Conservation (phyloP, 495 filamentous ascomycete genomes). For the Parathielavia appendiculata region DNA sequence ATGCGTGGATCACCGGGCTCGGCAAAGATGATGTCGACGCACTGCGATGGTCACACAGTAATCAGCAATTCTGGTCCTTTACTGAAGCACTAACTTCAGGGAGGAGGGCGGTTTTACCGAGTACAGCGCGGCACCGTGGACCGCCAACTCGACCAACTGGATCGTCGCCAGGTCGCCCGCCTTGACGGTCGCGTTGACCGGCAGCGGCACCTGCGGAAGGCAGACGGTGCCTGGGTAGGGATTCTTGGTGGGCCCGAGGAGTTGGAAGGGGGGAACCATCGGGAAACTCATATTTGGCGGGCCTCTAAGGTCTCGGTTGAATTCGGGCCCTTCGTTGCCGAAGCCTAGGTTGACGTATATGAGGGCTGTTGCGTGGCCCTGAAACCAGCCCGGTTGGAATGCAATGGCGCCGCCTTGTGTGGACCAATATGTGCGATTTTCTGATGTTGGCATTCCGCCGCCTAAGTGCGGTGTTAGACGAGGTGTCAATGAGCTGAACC, state of each 20-base stretch:
- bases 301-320: constrained; percentile 17
- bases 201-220: constrained; percentile 84
- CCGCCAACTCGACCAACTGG: constrained; percentile 82
- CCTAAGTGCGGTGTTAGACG: constrained; percentile 49
- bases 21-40: constrained; percentile 79
- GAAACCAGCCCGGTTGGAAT: constrained; percentile 92
- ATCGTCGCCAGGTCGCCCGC: constrained; percentile 89
- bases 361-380: constrained; percentile 76
- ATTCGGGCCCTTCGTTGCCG: constrained; percentile 57
- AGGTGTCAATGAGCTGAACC: not conserved
- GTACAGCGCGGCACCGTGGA: constrained; percentile 85
- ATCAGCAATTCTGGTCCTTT: not conserved
- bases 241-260: constrained; percentile 73
- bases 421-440: constrained; percentile 90
- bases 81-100: not conserved
- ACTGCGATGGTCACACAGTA: constrained; percentile 63
- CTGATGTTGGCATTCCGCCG: constrained; percentile 72
- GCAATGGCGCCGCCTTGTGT: constrained; percentile 77
- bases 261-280: constrained; percentile 79
- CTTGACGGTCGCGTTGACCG: constrained; percentile 63
- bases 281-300: constrained; percentile 86
- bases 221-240: constrained; percentile 86
- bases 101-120: constrained; percentile 62
- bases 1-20: constrained; percentile 61
- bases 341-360: constrained; percentile 94